Evolutionary conservation across 345 rosid species (phyloP), one percentile per base, ranked within the genome.

Genomic region (Fremontodendron californicum): DNA sequence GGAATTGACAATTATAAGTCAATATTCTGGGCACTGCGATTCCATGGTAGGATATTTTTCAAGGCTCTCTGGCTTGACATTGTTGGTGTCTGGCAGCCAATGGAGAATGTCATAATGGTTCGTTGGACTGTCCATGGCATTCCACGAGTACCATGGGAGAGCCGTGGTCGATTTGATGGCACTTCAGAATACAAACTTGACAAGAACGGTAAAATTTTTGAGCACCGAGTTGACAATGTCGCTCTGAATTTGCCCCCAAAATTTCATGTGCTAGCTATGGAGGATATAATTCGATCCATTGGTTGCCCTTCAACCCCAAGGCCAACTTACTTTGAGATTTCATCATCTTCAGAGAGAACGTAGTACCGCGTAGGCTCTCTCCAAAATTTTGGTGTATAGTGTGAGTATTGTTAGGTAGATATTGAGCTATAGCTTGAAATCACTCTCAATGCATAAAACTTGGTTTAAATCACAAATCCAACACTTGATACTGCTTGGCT

Each of bases 141-240:
- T 23, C 94, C 94, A 6, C 89, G 98, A 74, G 91, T 91, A 76
- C 94, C 92, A 0, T 94, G 96, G 96, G 92, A 92, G 82, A 86
- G 94, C 71, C 86, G 61, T 40, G 89, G 93, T 39, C 87, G 92
- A 57, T 92, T 94, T 40, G 97, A 94, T 80, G 96, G 94, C 35
- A 89, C 93, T 46, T 94, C 96, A 0, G 96, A 89, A 83, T 92
- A 92, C 88, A 91, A 90, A 78, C 89, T 94, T 48, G 98, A 94
- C 68, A 88, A 82, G 85, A 66, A 82, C 27, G 97, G 97, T 23
- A 92, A 89, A 88, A 94, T 92, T 73, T 94, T 78, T 71, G 91
- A 91, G 81, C 98, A 94, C 40, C 82, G 87, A 45, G 97, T 94
- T n/a, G 91, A 90, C 80, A 94, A 94, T 82, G 87, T 92, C 0